These are phyloP conservation scores for Mycena kentingensis DNA, from an alignment of 768 basidiomycete genomes.

Conservation along the genomic window DNA sequence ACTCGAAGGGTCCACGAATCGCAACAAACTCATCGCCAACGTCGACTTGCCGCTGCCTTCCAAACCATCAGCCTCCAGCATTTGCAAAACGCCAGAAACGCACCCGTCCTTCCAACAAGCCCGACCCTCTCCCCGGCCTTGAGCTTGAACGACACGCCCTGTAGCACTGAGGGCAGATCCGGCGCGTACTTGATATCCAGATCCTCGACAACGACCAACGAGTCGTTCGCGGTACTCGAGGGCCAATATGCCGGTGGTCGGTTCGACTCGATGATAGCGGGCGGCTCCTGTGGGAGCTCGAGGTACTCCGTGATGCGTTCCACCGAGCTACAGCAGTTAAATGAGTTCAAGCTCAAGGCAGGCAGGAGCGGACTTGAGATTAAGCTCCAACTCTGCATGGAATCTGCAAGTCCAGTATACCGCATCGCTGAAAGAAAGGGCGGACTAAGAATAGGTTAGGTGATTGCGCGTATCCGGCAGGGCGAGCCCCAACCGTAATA, in stretches of 20 bases:
- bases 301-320: conserved; percentile 93
- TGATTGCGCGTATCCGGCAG: too few relatives aligned
- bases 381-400: too few relatives aligned
- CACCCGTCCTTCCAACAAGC: conserved; percentile 70
- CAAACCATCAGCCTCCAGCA: neutral
- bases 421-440: too few relatives aligned
- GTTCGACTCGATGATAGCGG: conserved; percentile 68
- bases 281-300: conserved; percentile 85
- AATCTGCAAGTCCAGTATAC: too few relatives aligned
- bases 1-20: too few relatives aligned
- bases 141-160: conserved; percentile 73
- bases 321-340: too few relatives aligned
- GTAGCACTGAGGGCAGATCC: conserved; percentile 80
- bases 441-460: too few relatives aligned
- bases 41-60: conserved; percentile 62
- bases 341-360: too few relatives aligned
- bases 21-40: conserved; percentile 65
- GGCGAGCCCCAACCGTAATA: too few relatives aligned
- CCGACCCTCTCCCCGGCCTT: conserved; percentile 77
- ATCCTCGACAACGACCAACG: conserved; percentile 71
- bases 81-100: neutral
- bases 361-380: too few relatives aligned
- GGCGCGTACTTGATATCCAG: conserved; percentile 83
- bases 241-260: conserved; percentile 94
- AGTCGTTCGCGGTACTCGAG: conserved; percentile 59